A percentile compares a stretch with the other conserved stretches of the same genome.
Evolutionary conservation across 164 flowering plant species (phyloP).

Genomic region (Aristolochia contorta): DNA sequence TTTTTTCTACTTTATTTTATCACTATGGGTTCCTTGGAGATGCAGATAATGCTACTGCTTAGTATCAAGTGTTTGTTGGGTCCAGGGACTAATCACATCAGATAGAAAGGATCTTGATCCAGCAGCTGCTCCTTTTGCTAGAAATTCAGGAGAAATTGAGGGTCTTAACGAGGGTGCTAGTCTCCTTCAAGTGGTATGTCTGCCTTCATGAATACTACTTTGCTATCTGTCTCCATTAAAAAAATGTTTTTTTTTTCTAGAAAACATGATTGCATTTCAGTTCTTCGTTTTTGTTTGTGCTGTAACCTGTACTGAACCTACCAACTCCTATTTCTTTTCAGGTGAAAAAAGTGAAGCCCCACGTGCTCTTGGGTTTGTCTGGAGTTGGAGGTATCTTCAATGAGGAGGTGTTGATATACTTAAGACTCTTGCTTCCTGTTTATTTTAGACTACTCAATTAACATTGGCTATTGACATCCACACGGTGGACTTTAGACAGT

Average conservation of each 20-base stretch:
- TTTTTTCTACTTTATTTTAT: too few relatives aligned
- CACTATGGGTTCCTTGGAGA: too few relatives aligned
- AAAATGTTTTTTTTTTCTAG: not conserved
- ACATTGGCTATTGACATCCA: not conserved
- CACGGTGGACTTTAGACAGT: not conserved
- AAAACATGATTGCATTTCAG: not conserved
- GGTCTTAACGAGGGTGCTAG: constrained; percentile 84
- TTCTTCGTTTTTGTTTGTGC: not conserved
- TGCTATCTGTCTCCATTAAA: not conserved
- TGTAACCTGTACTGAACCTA: not conserved
- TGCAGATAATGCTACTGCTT: too few relatives aligned
- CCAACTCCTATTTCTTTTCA: constrained; percentile 18
- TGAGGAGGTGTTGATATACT: constrained; percentile 46
- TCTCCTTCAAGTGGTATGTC: constrained; percentile 83
- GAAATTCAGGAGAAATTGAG: constrained; percentile 41
- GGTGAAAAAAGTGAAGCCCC: constrained; percentile 87
- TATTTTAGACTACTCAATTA: not conserved
- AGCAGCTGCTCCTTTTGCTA: constrained; percentile 79
- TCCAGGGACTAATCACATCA: constrained; percentile 87
- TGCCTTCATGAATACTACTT: not conserved
- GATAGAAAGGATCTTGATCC: constrained; percentile 75
- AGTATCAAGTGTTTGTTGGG: constrained; percentile 1
- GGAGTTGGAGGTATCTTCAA: constrained; percentile 90
- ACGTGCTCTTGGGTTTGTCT: constrained; percentile 89
- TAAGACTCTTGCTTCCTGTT: not conserved